Evolutionary conservation across 768 basidiomycete genomes (phyloP), one percentile per base, ranked within the genome.

Genomic region (Leccinum subtestaceum): DNA sequence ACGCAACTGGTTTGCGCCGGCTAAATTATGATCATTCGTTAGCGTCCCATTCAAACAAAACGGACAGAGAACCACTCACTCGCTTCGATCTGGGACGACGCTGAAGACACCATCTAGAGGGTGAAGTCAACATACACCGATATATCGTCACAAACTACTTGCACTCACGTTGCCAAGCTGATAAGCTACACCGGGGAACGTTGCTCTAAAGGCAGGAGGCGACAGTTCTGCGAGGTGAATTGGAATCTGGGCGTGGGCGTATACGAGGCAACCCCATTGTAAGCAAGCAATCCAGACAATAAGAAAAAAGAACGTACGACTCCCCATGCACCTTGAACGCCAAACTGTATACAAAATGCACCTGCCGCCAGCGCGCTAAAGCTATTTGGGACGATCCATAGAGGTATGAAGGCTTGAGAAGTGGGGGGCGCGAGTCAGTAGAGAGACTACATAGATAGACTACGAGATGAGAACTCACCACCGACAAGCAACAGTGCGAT

Each of bases 291-390:
- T n/a, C 0, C 31, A 40, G 11, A 13, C 3, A 25, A 52, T 1
- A 25, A 10, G 5, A 11, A 2, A 7, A 48, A 25, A 15, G 21
- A 12, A 79, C 88, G 65, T 69, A 91, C 89, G 7, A 92, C 86
- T 70, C 91, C 91, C 90, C 91, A 93, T 32, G 91, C 93, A 4
- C 92, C 93, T 69, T 96, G 93, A 2, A 95, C 91, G 53, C 91
- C 91, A 62, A 91, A 84, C 66, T 95, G 92, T 32, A 93, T 75
- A 64, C 82, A 93, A 75, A 96, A 96, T 6, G 92, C 93, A 4
- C 91, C 93, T 0, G 91, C 91, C 0, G 90, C 64, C 6, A 96
- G 85, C 1, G 76, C 80, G 15, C 80, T 69, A 73, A 95, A 95
- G 1, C 75, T 70, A 10, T 71, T 70, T 5, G 94, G 94, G 2